Percentiles rank a stretch among this genome's conserved stretches.
These are phyloP conservation scores for Anthoceros angustus DNA, from an alignment of 225 moss, liverwort and hornwort genomes.

Conservation along the genomic window DNA sequence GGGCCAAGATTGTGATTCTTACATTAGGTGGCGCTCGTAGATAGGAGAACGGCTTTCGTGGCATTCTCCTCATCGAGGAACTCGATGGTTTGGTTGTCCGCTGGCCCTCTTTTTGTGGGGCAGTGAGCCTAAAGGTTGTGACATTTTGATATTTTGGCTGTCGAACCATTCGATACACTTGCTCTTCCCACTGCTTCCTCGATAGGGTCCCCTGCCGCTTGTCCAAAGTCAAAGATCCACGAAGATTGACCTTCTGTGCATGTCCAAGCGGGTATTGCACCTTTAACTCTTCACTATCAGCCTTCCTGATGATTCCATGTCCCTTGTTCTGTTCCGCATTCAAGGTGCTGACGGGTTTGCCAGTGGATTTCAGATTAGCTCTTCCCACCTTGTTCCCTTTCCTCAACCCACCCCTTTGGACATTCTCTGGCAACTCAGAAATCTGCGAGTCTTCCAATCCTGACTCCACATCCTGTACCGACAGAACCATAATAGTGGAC, in stretches of 20 bases:
- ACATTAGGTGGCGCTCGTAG: neutral
- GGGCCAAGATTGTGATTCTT: neutral
- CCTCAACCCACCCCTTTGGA: neutral
- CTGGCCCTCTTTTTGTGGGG: neutral
- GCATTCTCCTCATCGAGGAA: neutral
- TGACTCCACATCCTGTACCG: neutral
- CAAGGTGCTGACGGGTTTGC: neutral
- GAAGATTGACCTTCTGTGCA: neutral
- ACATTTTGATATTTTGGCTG: neutral
- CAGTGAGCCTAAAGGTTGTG: neutral
- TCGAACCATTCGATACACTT: neutral
- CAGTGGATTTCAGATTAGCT: neutral
- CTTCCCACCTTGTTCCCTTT: neutral
- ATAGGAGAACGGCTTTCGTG: neutral
- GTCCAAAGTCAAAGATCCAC: neutral
- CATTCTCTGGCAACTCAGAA: neutral
- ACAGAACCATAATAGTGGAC: neutral
- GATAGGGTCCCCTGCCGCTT: neutral
- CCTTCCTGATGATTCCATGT: neutral
- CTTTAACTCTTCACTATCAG: neutral
- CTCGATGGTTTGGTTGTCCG: neutral
- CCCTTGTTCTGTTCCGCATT: neutral
- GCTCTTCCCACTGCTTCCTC: constrained; percentile 1
- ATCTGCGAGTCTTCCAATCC: neutral
- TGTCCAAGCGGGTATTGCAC: neutral